A percentile compares a stretch with the other conserved stretches of the same genome.
These are phyloP conservation scores for Hansfordia pulvinata DNA, from an alignment of 2,329 filamentous ascomycete genomes.

Conservation along the genomic window DNA sequence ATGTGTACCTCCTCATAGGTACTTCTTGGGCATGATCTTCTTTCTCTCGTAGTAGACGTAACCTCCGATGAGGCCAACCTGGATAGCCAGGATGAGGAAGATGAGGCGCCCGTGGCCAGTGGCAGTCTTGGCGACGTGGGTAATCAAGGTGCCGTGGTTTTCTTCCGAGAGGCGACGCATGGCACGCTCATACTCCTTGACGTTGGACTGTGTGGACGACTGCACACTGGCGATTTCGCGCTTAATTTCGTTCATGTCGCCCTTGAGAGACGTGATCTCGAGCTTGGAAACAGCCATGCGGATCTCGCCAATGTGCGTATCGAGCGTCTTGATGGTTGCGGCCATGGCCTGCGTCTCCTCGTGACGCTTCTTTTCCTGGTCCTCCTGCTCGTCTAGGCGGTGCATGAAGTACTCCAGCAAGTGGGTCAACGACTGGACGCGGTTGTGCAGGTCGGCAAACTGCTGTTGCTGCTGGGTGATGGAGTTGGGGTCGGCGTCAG, in stretches of 20 bases:
- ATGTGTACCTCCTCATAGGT: slow-evolving; percentile 39
- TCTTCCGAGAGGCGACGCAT: slow-evolving; percentile 33
- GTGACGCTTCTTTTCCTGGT: slow-evolving; percentile 39
- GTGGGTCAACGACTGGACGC: slow-evolving; percentile 61
- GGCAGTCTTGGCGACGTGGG: slow-evolving; percentile 31
- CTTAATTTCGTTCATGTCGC: slow-evolving; percentile 44
- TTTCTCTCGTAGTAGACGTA: slow-evolving; percentile 74
- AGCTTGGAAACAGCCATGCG: no score
- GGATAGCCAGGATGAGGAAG: slow-evolving; percentile 59
- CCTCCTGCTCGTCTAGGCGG: slow-evolving; percentile 35
- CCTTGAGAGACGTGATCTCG: slow-evolving; percentile 38
- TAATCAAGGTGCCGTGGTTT: slow-evolving; percentile 34
- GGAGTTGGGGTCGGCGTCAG: slow-evolving; percentile 31
- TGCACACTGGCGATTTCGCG: slow-evolving; percentile 37
- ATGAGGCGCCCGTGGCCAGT: slow-evolving; percentile 43
- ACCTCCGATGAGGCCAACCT: slow-evolving; percentile 52
- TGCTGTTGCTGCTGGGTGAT: slow-evolving; percentile 43
- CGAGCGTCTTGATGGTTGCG: no score
- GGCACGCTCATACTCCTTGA: slow-evolving; percentile 35
- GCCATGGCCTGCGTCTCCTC: slow-evolving; percentile 36
- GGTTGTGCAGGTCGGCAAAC: slow-evolving; percentile 75
- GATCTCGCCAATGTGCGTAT: no score
- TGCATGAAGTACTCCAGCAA: slow-evolving; percentile 51
- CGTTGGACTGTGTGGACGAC: no score
- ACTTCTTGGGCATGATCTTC: slow-evolving; percentile 80